These are phyloP conservation scores for Mycena rebaudengoi DNA, from an alignment of 768 basidiomycete genomes.

Conservation along the genomic window DNA sequence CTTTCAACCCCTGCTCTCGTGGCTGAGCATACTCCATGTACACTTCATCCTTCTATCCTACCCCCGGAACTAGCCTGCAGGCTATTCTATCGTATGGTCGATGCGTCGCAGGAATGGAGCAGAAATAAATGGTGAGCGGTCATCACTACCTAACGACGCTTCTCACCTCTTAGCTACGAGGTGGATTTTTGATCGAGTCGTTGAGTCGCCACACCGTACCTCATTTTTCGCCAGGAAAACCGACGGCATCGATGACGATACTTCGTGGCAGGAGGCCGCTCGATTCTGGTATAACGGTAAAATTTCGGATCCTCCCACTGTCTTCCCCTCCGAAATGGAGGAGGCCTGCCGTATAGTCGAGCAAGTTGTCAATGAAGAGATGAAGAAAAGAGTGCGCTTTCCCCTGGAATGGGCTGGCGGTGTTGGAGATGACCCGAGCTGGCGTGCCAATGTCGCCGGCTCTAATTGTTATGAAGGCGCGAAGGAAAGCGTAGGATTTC, in stretches of 20 bases:
- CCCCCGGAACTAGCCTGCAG: slow-evolving; percentile 79
- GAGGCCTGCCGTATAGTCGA: slow-evolving; percentile 80
- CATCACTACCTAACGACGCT: too few species aligned
- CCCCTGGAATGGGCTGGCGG: slow-evolving; percentile 71
- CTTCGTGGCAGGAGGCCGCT: slow-evolving; percentile 75
- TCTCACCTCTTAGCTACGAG: too few species aligned
- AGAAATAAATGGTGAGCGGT: slow-evolving; percentile 86
- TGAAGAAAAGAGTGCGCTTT: slow-evolving; percentile 66
- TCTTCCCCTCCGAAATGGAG: slow-evolving; percentile 78
- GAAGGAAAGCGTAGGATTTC: slow-evolving; percentile 75
- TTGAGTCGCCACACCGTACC: slow-evolving; percentile 87
- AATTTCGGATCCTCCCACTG: slow-evolving; percentile 58
- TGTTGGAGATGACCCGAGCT: slow-evolving; percentile 38
- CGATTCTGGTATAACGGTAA: slow-evolving; percentile 89
- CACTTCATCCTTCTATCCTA: slow-evolving; percentile 72
- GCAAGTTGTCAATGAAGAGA: slow-evolving; percentile 72
- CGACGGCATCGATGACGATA: slow-evolving; percentile 51
- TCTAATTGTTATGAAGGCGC: slow-evolving; percentile 87
- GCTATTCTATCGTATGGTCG: slow-evolving; percentile 78
- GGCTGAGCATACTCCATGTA: slow-evolving; percentile 76
- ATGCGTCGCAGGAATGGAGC: slow-evolving; percentile 68
- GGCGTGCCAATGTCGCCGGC: slow-evolving; percentile 88
- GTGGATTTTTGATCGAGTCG: slow-evolving; percentile 84
- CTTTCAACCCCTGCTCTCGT: slow-evolving; percentile 72
- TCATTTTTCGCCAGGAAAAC: slow-evolving; percentile 74